These are phyloP conservation scores for Mayamaea pseudoterrestris DNA, from an alignment of 108 stramenopile genomes.

Conservation along the genomic window DNA sequence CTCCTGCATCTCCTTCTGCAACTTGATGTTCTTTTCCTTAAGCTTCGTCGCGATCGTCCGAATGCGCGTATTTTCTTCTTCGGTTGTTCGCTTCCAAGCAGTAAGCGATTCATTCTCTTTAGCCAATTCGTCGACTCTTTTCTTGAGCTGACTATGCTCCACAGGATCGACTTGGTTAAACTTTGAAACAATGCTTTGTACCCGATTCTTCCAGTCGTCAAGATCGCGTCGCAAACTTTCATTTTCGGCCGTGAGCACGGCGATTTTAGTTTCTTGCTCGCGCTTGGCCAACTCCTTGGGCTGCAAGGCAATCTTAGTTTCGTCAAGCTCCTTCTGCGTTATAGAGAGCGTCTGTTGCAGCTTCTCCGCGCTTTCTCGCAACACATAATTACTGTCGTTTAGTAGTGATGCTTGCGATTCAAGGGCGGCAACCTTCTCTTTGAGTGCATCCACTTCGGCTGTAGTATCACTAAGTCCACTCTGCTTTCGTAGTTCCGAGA, in stretches of 20 bases:
- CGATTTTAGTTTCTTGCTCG: conserved; percentile 45
- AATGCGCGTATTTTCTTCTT: conserved; percentile 45
- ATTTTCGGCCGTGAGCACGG: conserved; percentile 59
- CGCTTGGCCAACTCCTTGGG: conserved; percentile 31
- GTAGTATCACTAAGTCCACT: conserved; percentile 9
- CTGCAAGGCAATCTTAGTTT: conserved; percentile 22
- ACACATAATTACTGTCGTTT: conserved; percentile 64
- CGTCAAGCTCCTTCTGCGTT: conserved; percentile 23
- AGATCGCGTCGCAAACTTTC: conserved; percentile 70
- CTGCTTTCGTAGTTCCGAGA: conserved; percentile 26
- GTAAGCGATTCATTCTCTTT: conserved; percentile 31
- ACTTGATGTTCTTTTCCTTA: conserved; percentile 49
- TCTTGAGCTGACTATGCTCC: conserved; percentile 61
- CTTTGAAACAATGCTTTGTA: conserved; percentile 66
- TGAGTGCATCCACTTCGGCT: conserved; percentile 5
- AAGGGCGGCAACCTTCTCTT: conserved; percentile 20
- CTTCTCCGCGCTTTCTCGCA: conserved; percentile 52
- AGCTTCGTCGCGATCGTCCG: conserved; percentile 39
- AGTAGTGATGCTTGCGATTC: conserved; percentile 61
- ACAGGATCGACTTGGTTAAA: conserved; percentile 87
- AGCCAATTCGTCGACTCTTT: conserved; percentile 37
- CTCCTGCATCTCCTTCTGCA: conserved; percentile 23
- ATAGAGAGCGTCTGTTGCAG: conserved; percentile 20
- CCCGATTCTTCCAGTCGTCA: conserved; percentile 74
- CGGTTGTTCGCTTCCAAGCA: conserved; percentile 37